Conservation (phyloP, 2,329 filamentous ascomycete genomes). For the Emergomyces africanus region DNA sequence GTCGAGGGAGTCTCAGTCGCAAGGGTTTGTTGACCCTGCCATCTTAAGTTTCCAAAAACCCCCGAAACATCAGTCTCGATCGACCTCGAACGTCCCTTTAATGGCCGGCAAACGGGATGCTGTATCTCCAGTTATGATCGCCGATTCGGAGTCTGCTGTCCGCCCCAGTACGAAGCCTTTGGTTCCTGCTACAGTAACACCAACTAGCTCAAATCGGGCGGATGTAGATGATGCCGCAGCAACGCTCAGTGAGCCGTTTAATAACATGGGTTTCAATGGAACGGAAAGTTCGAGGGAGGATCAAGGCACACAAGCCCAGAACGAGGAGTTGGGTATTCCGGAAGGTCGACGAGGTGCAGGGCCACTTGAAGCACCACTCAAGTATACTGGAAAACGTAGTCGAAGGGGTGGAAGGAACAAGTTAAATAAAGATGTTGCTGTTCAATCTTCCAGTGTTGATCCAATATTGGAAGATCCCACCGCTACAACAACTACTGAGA, state of each 20-base stretch:
- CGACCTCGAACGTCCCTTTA: background rate
- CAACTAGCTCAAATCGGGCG: background rate
- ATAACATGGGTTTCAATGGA: slow-evolving; percentile 22
- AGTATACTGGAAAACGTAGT: slow-evolving; percentile 26
- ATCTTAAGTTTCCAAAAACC: slow-evolving; percentile 54
- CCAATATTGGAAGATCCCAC: slow-evolving; percentile 23
- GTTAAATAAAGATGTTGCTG: slow-evolving; percentile 32
- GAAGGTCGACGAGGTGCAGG: slow-evolving; percentile 13
- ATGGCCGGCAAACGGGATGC: slow-evolving; percentile 7
- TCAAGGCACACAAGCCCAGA: slow-evolving; percentile 8
- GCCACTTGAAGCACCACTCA: slow-evolving; percentile 15
- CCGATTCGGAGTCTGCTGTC: slow-evolving; percentile 15
- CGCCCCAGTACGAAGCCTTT: slow-evolving; percentile 7
- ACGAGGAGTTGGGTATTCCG: slow-evolving; percentile 11
- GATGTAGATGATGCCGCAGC: slow-evolving; percentile 17
- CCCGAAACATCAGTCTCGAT: slow-evolving; percentile 18
- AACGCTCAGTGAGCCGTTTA: slow-evolving; percentile 35
- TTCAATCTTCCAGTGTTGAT: slow-evolving; percentile 22
- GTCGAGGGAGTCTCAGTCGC: slow-evolving; percentile 12
- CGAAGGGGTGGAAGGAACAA: slow-evolving; percentile 35
- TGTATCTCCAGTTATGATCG: slow-evolving; percentile 19
- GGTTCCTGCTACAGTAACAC: slow-evolving; percentile 7
- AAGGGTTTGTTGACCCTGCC: slow-evolving; percentile 63
- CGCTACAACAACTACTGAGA: slow-evolving; percentile 13
- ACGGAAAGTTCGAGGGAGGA: slow-evolving; percentile 9